phyloP scores from a whole-genome alignment of 176 grass and related monocot species.

The Puya raimondii region DNA sequence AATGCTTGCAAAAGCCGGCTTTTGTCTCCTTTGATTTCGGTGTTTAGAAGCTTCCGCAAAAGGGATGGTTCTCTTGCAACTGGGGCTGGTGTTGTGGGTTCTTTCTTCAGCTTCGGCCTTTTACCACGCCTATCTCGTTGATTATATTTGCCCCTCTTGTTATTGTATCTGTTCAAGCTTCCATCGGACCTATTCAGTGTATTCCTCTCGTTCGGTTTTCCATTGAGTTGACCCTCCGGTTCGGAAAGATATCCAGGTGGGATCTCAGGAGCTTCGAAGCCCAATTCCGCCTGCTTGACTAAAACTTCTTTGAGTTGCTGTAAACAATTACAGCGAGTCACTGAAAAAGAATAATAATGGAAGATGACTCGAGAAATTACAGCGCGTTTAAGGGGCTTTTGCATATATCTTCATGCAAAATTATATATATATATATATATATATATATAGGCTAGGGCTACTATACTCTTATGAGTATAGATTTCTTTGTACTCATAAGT shows the following conservation, averaged over 20 bases:
- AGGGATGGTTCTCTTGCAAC: constrained; percentile 52
- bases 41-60: constrained; percentile 68
- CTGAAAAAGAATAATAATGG: not conserved
- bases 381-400: too few relatives aligned
- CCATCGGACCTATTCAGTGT: constrained; percentile 11
- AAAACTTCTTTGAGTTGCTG: constrained; percentile 87
- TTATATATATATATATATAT: too few relatives aligned
- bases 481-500: too few relatives aligned
- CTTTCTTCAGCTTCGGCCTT: constrained; percentile 30
- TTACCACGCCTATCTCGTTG: constrained; percentile 24
- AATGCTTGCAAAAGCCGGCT: constrained; percentile 52
- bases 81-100: not conserved
- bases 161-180: constrained; percentile 35
- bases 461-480: too few relatives aligned
- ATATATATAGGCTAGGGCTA: too few relatives aligned
- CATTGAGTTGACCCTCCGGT: constrained; percentile 24
- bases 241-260: constrained; percentile 63
- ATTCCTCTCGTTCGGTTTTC: constrained; percentile 28
- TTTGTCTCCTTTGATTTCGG: constrained; percentile 83
- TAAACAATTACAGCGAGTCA: constrained; percentile 21
- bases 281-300: constrained; percentile 78
- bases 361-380: too few relatives aligned
- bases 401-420: too few relatives aligned
- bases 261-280: constrained; percentile 76
- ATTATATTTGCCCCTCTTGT: constrained; percentile 47